Conservation (phyloP, 257 asterid genomes). For the Misopates orontium region DNA sequence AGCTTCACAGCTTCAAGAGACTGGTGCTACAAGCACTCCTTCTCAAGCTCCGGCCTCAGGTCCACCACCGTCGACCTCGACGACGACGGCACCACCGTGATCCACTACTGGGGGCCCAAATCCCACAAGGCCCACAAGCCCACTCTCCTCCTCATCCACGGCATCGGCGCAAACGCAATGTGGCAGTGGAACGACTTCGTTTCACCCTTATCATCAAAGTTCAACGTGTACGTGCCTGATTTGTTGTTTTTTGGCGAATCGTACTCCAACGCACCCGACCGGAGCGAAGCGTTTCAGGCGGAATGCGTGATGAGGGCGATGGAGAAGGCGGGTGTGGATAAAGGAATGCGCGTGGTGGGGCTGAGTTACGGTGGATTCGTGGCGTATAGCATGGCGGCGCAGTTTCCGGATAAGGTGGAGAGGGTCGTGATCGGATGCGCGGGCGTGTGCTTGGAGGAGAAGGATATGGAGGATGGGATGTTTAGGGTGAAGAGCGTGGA, state of each 20-base stretch:
- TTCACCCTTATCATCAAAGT: slow-evolving; percentile 59
- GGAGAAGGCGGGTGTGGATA: slow-evolving; percentile 59
- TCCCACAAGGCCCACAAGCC: slow-evolving; percentile 50
- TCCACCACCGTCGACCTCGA: slow-evolving; percentile 59
- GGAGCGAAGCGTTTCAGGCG: slow-evolving; percentile 71
- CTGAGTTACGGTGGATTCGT: slow-evolving; percentile 89
- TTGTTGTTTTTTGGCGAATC: slow-evolving; percentile 74
- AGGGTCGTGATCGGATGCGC: slow-evolving; percentile 66
- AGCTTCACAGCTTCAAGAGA: slow-evolving; percentile 67
- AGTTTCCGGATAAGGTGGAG: slow-evolving; percentile 70
- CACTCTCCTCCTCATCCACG: slow-evolving; percentile 65
- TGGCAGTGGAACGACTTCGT: slow-evolving; percentile 88
- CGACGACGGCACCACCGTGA: slow-evolving; percentile 46
- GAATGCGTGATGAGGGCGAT: slow-evolving; percentile 61
- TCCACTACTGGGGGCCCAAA: slow-evolving; percentile 82
- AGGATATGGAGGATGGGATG: slow-evolving; percentile 77
- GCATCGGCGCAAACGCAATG: slow-evolving; percentile 87
- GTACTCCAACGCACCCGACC: slow-evolving; percentile 54
- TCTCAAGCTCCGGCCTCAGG: slow-evolving; percentile 64
- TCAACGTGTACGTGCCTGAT: slow-evolving; percentile 82
- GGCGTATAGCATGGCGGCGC: slow-evolving; percentile 72
- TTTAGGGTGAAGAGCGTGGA: slow-evolving; percentile 69
- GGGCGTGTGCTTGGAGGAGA: slow-evolving; percentile 75
- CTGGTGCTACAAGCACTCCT: slow-evolving; percentile 56
- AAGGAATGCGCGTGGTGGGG: slow-evolving; percentile 63